A percentile compares a stretch with the other conserved stretches of the same genome.
Evolutionary conservation across 202 grass and related monocot species (phyloP).

Genomic region (Elaeis oleifera): DNA sequence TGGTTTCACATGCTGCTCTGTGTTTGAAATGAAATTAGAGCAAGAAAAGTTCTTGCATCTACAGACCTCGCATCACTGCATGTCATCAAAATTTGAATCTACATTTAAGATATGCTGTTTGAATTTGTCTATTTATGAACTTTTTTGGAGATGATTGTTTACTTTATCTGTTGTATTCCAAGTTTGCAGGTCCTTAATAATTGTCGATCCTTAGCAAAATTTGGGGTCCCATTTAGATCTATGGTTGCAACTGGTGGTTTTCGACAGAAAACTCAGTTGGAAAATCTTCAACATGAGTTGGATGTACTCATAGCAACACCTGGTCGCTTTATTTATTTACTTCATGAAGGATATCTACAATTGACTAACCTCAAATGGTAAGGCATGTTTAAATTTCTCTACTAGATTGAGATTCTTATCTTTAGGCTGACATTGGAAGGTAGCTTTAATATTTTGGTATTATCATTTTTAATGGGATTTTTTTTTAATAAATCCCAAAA

Average conservation of each 20-base stretch:
- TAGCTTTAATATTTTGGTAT: too few relatives aligned
- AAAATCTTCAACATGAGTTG: constrained; percentile 72
- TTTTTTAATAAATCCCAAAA: too few relatives aligned
- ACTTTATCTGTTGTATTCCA: neutral
- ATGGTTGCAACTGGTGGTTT: constrained; percentile 92
- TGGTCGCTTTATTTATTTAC: constrained; percentile 75
- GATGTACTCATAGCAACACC: constrained; percentile 88
- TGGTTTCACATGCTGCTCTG: too few relatives aligned
- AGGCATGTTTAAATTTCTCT: constrained; percentile 10
- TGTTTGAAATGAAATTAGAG: too few relatives aligned
- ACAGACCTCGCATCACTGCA: too few relatives aligned
- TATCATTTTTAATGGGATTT: too few relatives aligned
- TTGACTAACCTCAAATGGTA: constrained; percentile 80
- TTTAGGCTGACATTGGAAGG: too few relatives aligned
- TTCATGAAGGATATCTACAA: constrained; percentile 72
- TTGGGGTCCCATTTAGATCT: constrained; percentile 75
- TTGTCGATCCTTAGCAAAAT: constrained; percentile 68
- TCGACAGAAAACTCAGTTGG: constrained; percentile 77
- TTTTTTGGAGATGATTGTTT: neutral
- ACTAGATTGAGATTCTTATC: too few relatives aligned
- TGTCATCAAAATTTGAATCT: too few relatives aligned
- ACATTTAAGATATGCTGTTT: too few relatives aligned
- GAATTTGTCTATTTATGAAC: too few relatives aligned
- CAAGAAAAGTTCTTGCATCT: too few relatives aligned
- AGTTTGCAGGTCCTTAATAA: constrained; percentile 66